Evolutionary conservation across 2,329 filamentous ascomycete species (phyloP).

Genomic region (Scedosporium apiospermum): DNA sequence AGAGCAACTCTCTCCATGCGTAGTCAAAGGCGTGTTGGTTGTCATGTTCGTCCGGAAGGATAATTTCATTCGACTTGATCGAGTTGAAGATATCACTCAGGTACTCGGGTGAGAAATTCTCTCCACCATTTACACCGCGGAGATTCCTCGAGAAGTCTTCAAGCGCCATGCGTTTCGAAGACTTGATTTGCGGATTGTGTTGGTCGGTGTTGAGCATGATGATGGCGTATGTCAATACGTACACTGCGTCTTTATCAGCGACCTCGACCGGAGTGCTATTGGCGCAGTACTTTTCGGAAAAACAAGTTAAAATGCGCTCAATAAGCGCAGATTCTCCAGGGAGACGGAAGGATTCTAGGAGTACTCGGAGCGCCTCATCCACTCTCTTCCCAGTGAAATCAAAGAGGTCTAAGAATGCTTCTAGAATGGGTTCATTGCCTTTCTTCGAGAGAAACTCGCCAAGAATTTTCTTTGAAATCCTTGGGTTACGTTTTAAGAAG

Average conservation of each 20-base stretch:
- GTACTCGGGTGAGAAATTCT: constrained; percentile 77
- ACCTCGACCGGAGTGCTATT: constrained; percentile 63
- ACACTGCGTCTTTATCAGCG: constrained; percentile 78
- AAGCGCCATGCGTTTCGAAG: constrained; percentile 72
- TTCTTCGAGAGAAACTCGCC: constrained; percentile 92
- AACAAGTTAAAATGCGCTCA: constrained; percentile 80
- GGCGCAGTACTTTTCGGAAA: constrained; percentile 75
- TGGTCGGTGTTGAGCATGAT: constrained; percentile 97
- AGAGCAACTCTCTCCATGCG: constrained; percentile 87
- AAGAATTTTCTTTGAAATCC: constrained; percentile 81
- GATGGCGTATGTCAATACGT: constrained; percentile 86
- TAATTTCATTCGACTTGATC: constrained; percentile 90
- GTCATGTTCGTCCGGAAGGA: constrained; percentile 92
- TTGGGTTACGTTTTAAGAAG: constrained; percentile 79
- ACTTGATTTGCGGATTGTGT: constrained; percentile 83
- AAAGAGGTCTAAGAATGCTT: constrained; percentile 77
- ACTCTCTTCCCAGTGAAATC: constrained; percentile 80
- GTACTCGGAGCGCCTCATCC: constrained; percentile 76
- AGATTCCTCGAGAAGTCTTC: constrained; percentile 80
- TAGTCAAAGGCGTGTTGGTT: constrained; percentile 96
- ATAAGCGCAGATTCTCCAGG: constrained; percentile 91
- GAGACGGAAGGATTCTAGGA: constrained; percentile 88
- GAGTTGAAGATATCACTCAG: constrained; percentile 81
- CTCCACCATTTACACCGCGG: constrained; percentile 77
- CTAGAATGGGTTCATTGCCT: constrained; percentile 74